phyloP scores from a whole-genome alignment of 2,329 filamentous ascomycete species.

The Arthrobotrys megalospora region DNA sequence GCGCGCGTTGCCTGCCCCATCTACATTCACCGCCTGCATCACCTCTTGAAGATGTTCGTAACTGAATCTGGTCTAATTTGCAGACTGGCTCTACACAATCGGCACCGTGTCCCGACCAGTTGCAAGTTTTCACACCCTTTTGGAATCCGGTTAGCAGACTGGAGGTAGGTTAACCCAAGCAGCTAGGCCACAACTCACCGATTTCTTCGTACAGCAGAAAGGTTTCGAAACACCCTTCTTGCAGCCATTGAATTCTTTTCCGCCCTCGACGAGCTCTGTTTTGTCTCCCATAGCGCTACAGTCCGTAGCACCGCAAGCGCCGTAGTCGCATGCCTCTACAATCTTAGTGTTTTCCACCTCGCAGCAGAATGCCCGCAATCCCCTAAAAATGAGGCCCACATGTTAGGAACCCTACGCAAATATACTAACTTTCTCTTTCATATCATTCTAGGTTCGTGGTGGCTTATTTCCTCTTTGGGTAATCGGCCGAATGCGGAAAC shows the following conservation, averaged over 20 bases:
- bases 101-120: conserved; percentile 67
- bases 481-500: conserved; percentile 17
- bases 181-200: conserved; percentile 23
- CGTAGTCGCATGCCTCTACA: conserved; percentile 43
- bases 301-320: conserved; percentile 43
- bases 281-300: conserved; percentile 46
- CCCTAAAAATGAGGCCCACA: conserved; percentile 24
- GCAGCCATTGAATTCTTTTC: conserved; percentile 44
- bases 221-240: conserved; percentile 46
- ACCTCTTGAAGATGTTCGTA: conserved; percentile 65
- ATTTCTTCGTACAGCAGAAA: conserved; percentile 54
- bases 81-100: conserved; percentile 67
- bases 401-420: conserved; percentile 31
- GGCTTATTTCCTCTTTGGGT: background rate
- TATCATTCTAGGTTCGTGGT: conserved; percentile 6
- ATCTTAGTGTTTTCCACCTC: conserved; percentile 50
- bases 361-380: conserved; percentile 48
- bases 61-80: conserved; percentile 63
- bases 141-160: conserved; percentile 27
- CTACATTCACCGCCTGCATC: conserved; percentile 63
- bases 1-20: conserved; percentile 64
- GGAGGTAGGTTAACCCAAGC: conserved; percentile 16
- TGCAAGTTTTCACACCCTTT: conserved; percentile 65
- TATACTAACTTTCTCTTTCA: background rate
- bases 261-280: conserved; percentile 42